A percentile compares a stretch with the other conserved stretches of the same genome.
Conservation (phyloP, 805 yeast genomes). For the Myxozyma sirexii region DNA sequence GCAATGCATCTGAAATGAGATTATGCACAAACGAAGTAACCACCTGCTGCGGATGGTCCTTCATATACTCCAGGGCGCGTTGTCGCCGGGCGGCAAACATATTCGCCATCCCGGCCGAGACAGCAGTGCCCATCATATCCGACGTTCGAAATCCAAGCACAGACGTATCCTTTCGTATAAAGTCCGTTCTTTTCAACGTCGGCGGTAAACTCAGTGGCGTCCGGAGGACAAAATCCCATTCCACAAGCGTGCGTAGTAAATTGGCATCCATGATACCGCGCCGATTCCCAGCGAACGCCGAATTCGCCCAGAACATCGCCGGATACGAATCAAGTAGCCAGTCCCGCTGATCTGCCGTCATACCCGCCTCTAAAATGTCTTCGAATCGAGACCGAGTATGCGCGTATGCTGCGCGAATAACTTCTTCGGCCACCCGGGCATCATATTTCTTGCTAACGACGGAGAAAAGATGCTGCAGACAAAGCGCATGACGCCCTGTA, state of each 20-base stretch:
- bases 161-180: neutral
- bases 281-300: constrained; percentile 15
- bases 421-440: constrained; percentile 7
- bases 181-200: neutral
- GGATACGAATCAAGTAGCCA: constrained; percentile 13
- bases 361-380: neutral
- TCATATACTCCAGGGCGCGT: constrained; percentile 1
- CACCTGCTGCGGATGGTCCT: neutral
- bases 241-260: constrained; percentile 7
- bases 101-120: neutral
- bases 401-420: constrained; percentile 15
- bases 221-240: constrained; percentile 11
- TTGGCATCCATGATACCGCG: constrained; percentile 19
- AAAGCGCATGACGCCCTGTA: constrained; percentile 11
- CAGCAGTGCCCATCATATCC: constrained; percentile 2
- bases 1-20: neutral
- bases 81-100: constrained; percentile 1
- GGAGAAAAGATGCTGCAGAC: constrained; percentile 16
- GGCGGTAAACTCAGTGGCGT: neutral
- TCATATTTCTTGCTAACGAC: constrained; percentile 1
- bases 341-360: constrained; percentile 10
- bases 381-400: constrained; percentile 12
- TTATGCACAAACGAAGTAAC: neutral
- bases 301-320: constrained; percentile 23
- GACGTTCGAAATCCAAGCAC: neutral